Conservation (phyloP, 257 asterid species). For the Petunia axillaris region DNA sequence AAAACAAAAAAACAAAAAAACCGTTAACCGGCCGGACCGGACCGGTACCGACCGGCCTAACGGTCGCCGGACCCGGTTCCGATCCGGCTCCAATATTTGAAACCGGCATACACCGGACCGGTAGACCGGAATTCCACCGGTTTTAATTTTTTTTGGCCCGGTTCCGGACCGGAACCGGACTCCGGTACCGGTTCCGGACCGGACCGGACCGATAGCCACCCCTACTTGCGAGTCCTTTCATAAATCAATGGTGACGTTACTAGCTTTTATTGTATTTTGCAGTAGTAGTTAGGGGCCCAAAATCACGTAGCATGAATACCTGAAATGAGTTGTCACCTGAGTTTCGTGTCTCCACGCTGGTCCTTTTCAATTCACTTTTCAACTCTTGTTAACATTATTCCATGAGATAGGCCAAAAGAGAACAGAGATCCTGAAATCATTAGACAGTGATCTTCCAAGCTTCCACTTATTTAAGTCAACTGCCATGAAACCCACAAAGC, state of each 20-base stretch:
- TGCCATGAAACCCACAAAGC: conserved; percentile 32
- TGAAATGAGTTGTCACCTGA: conserved; percentile 17
- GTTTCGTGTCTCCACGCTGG: background rate
- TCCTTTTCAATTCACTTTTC: conserved; percentile 11
- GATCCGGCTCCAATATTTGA: too few species aligned
- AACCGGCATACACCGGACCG: too few species aligned
- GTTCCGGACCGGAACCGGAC: too few species aligned
- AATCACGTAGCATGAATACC: background rate
- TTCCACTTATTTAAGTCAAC: conserved; percentile 37
- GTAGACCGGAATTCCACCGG: too few species aligned
- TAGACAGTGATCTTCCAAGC: conserved; percentile 18
- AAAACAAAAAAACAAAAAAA: too few species aligned
- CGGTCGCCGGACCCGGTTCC: too few species aligned
- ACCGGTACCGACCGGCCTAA: too few species aligned
- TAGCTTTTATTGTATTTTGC: background rate
- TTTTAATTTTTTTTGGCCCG: too few species aligned
- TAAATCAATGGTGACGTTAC: background rate
- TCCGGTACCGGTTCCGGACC: too few species aligned
- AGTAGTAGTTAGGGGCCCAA: conserved; percentile 1
- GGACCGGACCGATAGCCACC: too few species aligned
- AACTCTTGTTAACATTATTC: background rate
- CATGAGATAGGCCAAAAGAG: conserved; percentile 22
- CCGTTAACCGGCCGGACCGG: too few species aligned
- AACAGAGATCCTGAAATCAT: conserved; percentile 37
- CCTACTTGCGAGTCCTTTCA: background rate